Base-by-base conservation (phyloP, 805 yeast genomes). In the Wickerhamiella kazuoi region DNA sequence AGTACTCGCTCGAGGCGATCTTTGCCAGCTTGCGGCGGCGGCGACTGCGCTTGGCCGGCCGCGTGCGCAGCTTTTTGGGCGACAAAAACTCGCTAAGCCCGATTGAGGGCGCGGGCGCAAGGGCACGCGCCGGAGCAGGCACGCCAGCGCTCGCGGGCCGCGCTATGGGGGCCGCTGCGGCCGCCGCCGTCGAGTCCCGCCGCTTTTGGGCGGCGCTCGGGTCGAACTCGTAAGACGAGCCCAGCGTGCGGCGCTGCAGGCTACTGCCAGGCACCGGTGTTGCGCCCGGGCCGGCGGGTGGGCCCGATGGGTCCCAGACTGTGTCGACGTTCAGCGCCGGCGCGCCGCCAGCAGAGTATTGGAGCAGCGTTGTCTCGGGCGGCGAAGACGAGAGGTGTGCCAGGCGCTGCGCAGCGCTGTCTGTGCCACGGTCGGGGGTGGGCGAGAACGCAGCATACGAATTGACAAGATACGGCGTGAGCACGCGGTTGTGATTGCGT, bases 1-100 rank as follows among this genome's bases (percentile, higher is more conserved):
- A 28, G 36, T 40, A 40, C 28, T 40, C 43, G 11, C 30, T 37
- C 24, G 21, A 32, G 31, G 7, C 7, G 26, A 7, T 23, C 11
- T 23, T 11, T 6, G 26, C 9, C 26, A 23, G 11, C 26, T 23
- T 11, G 9, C 26, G 6, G 11, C 11, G 6, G 26, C 9, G 11
- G 9, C 26, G 6, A 23, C 11, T 23, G 26, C 9, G 11, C 26
- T 23, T 23, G 6, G 11, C 11, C 6, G 26, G 26, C 26, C 6
- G 26, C 26, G 6, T 6, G 6, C 9, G 9, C 26, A 7, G 6
- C 9, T 23, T 23, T 11, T 23, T 6, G 6, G 26, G 26, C 6
- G 31, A 29, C 15, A 29, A 14, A 29, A 29, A 29, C 17, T 8
- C 31, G 17, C 15, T 14, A 7, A 29, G 31, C 11, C 26, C 26